Evolutionary conservation across 2,329 filamentous ascomycete species (phyloP).

Genomic region (Alternaria metachromatica): DNA sequence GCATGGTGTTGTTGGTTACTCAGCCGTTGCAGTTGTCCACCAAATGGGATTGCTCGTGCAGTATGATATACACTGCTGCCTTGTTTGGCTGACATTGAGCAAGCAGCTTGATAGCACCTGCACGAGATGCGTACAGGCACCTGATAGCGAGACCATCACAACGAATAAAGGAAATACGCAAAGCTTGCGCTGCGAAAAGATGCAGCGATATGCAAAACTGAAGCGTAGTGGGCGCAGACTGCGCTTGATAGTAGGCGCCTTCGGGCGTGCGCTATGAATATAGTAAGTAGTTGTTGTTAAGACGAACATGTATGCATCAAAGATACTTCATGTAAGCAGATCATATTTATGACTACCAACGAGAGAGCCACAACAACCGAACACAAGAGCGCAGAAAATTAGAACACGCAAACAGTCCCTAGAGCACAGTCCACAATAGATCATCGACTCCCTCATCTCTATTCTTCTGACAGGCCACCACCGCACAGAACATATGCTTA

Average conservation of each 20-base stretch:
- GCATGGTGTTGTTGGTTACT: background rate
- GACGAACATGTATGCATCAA: background rate
- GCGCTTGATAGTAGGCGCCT: background rate
- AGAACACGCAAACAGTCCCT: background rate
- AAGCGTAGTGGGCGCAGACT: background rate
- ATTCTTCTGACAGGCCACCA: constrained; percentile 3
- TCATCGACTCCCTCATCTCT: background rate
- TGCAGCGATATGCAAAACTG: background rate
- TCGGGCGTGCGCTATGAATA: background rate
- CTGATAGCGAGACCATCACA: background rate
- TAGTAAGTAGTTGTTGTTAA: background rate
- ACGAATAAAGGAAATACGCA: background rate
- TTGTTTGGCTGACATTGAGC: background rate
- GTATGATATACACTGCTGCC: background rate
- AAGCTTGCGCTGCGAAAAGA: background rate
- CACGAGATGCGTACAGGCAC: background rate
- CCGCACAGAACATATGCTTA: constrained; percentile 11
- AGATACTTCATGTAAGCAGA: background rate
- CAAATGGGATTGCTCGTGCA: background rate
- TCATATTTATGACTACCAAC: background rate
- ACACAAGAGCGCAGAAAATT: background rate
- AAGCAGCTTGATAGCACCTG: background rate
- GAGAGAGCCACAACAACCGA: background rate
- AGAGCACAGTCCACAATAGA: background rate
- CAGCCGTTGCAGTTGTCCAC: background rate